Base-by-base conservation (phyloP, 345 rosid genomes). In the Gossypium herbaceum region DNA sequence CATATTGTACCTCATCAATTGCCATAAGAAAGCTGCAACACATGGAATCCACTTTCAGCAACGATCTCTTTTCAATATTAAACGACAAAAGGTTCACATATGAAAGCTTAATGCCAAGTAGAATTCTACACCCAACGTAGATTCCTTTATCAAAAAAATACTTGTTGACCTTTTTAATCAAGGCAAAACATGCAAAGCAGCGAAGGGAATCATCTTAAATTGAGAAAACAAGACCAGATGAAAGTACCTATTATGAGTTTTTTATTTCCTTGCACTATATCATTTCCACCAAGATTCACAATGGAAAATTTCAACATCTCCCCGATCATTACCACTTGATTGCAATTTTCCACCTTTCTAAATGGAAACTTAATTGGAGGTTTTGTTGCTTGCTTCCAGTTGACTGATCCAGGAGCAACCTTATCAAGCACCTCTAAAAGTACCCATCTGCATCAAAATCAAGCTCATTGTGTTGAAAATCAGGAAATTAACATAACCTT, bases 281-380 rank as follows among this genome's bases (percentile, higher is more conserved):
- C 98, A 79, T 92, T 94, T 76, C 98, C 99, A 55, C 84, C 94
- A 24, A 92, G 92, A 82, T 94, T 94, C 45, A 93, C 95, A 0
- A 94, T 83, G n/a, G 99, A 93, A 76, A 94, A 89, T 52, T 80
- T 90, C 86, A 94, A 57, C 73, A 82, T 83, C 85, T 81, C 86
- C 73, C 98, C 98, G 43, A 93, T 91, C 84, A 74, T 81, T 78
- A 94, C 81, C 22, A 91, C 97, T 86, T 94, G 98, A 81, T 94
- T 94, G 85, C 96, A 93, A 79, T 94, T 94, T 77, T 94, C 99
- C 55, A 94, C 94, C 84, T 91, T 93, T 82, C 93, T 88, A 66
- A 94, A 91, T 7, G 97, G 98, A 97, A 93, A 92, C 87, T 90
- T 94, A 58, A 94, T 91, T 0, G 97, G 98, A 64, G 98, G 99